Conservation (phyloP, 305 asterid species). For the Petunia hybrid region DNA sequence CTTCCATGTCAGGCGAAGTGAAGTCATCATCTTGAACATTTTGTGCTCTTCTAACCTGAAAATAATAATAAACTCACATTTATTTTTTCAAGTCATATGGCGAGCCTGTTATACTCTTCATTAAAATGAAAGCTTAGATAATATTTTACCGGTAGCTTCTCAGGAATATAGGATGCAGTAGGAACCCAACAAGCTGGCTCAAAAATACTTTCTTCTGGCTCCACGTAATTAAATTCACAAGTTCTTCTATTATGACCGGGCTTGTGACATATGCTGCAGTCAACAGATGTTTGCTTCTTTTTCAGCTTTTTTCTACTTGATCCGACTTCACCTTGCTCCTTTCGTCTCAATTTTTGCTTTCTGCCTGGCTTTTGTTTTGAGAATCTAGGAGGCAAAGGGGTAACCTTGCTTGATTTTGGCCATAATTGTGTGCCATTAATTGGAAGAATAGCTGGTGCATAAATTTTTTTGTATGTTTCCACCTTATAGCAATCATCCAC, state of each 20-base stretch:
- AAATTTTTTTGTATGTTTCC: neutral
- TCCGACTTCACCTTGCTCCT: neutral
- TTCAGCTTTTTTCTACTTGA: neutral
- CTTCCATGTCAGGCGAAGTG: neutral
- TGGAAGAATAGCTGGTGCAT: neutral
- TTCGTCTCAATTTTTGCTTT: constrained; percentile 1
- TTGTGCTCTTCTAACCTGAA: neutral
- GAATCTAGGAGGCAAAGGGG: neutral
- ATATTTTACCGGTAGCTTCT: too few relatives aligned
- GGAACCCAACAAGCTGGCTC: neutral
- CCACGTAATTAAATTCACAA: neutral
- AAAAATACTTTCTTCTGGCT: neutral
- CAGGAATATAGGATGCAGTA: neutral
- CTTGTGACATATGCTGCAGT: neutral
- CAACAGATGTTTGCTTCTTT: neutral
- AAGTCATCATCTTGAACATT: neutral
- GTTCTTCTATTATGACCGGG: neutral
- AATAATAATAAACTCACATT: neutral
- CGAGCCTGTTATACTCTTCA: too few relatives aligned
- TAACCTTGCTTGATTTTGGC: neutral
- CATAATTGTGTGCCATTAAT: neutral
- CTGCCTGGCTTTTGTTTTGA: neutral
- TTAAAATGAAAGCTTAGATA: too few relatives aligned
- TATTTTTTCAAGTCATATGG: too few relatives aligned
- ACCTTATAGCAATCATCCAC: neutral